Base-by-base conservation (phyloP, 768 basidiomycete species). In the Nevesoporus exiguus region DNA sequence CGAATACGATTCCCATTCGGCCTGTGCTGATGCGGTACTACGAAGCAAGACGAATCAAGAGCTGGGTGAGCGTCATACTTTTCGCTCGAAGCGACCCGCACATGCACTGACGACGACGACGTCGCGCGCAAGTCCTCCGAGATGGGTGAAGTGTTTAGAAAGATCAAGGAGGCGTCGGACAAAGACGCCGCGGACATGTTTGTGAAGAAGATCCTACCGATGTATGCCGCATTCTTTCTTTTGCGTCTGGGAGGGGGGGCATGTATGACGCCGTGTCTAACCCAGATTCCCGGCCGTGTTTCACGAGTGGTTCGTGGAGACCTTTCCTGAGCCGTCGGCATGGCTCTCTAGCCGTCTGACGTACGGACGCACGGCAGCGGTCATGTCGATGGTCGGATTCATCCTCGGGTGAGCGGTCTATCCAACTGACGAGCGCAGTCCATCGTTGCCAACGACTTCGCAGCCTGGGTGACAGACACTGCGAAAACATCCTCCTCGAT, bases 321-420 rank as follows among this genome's bases (percentile, higher is more conserved):
- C 89, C 0, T 98, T 98, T 73, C 95, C 97, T 0, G 97, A 99
- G 62, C 97, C 97, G 0, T 86, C 90, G 0, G 89, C 91, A 0
- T 99, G 97, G 97, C 79, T 98, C 15, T 81, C 86, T 1, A 90
- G 90, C 67, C 84, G 96, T n/a, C 70, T 92, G 61, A 77, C 83
- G 1, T 99, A 95, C 66, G 86, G 82, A 5, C 80, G 96, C 40
- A 97, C 96, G 0, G 82, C 90, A 0, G 97, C 96, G 0, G 97
- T 98, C 50, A 98, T 97, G 88, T 97, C 90, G 1, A 98, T 99
- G 90, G 90, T 98, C 21, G 97, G 97, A 11, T 96, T 90, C 63
- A 93, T 99, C 40, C 76, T 98, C 13, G 96, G 96, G 93, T 96
- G 59, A 43, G 55, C 30, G 50, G 1, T 5, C 0, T 7, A 0